Evolutionary conservation across 768 basidiomycete genomes (phyloP).

Genomic region (Leccinellum albellum): DNA sequence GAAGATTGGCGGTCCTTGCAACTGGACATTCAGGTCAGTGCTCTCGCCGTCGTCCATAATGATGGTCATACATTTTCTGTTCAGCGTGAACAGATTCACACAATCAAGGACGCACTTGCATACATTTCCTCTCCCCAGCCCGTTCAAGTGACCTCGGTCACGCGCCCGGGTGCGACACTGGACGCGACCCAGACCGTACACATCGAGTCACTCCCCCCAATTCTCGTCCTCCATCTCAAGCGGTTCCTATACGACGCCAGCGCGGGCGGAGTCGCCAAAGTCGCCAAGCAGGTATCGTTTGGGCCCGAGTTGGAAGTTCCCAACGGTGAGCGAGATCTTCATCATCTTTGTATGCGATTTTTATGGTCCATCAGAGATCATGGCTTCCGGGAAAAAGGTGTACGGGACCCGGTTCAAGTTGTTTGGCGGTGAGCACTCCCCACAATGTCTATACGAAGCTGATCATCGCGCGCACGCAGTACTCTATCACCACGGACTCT

Average conservation of each 20-base stretch:
- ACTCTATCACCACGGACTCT: conserved; percentile 89
- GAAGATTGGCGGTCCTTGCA: conserved; percentile 90
- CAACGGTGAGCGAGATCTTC: conserved; percentile 39
- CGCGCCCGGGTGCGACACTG: conserved; percentile 52
- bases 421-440: conserved; percentile 65
- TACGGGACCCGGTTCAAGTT: conserved; percentile 66
- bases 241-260: conserved; percentile 82
- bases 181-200: conserved; percentile 73
- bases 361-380: conserved; percentile 43
- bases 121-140: conserved; percentile 76
- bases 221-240: conserved; percentile 87
- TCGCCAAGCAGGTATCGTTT: conserved; percentile 77
- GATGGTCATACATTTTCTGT: not conserved
- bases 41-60: not conserved
- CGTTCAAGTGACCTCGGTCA: conserved; percentile 64
- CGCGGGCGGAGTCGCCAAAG: conserved; percentile 78
- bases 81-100: conserved; percentile 69
- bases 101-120: conserved; percentile 78
- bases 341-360: rapidly evolving
- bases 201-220: conserved; percentile 78
- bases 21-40: conserved; percentile 78
- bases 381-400: conserved; percentile 49
- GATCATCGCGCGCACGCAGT: conserved; percentile 38
- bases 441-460: not conserved
- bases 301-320: conserved; percentile 75